Percentiles rank a stretch among this genome's conserved stretches.
Conservation (phyloP, 768 basidiomycete species). For the Tricholoma saponaceum region DNA sequence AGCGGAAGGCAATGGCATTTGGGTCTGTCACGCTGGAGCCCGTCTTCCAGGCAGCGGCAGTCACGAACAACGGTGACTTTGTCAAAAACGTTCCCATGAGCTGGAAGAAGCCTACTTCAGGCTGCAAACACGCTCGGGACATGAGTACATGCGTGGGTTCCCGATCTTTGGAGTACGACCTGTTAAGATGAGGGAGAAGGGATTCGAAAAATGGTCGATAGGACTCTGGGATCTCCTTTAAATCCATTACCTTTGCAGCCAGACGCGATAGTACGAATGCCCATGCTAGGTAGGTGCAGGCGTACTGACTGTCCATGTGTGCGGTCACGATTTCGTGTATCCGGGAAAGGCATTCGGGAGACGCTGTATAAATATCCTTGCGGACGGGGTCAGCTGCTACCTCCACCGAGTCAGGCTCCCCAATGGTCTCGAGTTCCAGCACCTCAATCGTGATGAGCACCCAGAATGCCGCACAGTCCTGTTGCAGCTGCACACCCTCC, state of each 20-base stretch:
- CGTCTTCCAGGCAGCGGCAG: constrained; percentile 62
- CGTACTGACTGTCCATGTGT: constrained; percentile 58
- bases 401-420: constrained; percentile 48
- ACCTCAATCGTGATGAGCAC: constrained; percentile 76
- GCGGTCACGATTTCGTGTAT: constrained; percentile 67
- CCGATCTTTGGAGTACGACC: constrained; percentile 51
- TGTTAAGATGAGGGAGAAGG: constrained; percentile 37
- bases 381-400: constrained; percentile 47
- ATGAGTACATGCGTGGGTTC: constrained; percentile 57
- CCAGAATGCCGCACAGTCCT: constrained; percentile 73
- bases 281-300: constrained; percentile 79
- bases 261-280: constrained; percentile 73
- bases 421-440: constrained; percentile 71
- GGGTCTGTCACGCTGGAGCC: constrained; percentile 69
- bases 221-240: constrained; percentile 48
- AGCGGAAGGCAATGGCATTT: constrained; percentile 76
- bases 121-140: constrained; percentile 51
- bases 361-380: constrained; percentile 52
- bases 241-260: constrained; percentile 37
- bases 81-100: constrained; percentile 58
- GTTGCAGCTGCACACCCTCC: constrained; percentile 58
- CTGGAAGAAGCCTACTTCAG: constrained; percentile 56
- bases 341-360: constrained; percentile 55
- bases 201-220: constrained; percentile 55
- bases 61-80: constrained; percentile 72